Evolutionary conservation across 805 yeast species (phyloP), one percentile per base, ranked within the genome.

Genomic region (Zygoascus biomembranicola): DNA sequence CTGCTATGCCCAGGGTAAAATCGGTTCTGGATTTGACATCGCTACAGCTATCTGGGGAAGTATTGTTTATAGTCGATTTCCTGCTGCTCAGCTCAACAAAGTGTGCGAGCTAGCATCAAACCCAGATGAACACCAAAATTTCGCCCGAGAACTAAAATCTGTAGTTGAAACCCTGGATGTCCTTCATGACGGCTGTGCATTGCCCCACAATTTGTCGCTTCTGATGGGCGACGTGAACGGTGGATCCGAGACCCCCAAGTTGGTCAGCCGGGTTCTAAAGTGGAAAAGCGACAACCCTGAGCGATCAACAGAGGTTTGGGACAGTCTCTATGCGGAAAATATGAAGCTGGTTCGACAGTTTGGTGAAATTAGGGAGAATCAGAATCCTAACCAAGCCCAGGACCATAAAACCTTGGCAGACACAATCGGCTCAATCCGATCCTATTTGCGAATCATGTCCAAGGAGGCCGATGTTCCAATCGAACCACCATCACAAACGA

Each of bases 11-110:
- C 99, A 94, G 67, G 87, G 88, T 32, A 94, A 94, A 68, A 83
- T 94, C 26, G 99, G 99, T 0, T 89, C 97, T 2, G 99, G 99
- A 0, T 94, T 94, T 68, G 99, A 94, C 66, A 95, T 94, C 43
- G 98, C 96, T 0, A 84, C 97, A 26, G 99, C 99, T 0, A 84
- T 87, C 0, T 92, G 77, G 68, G 99, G 99, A 1, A 86, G 96
- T 0, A 85, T 90, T 47, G 76, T 82, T 5, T 94, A 94, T 68
- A 76, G 79, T 45, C 74, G 99, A 56, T 94, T 94, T 63, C 71
- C 75, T 2, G 87, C 95, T 0, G 66, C 60, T 6, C 55, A 80
- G 37, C 78, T 67, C 10, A 58, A 59, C 3, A 32, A 47, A 2
- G 53, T 53, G 10, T 32, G 55, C n/a, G 56, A 52, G 80, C 18